Evolutionary conservation across 441 rosid genomes (phyloP).

Genomic region (Flueggea neowawraea): DNA sequence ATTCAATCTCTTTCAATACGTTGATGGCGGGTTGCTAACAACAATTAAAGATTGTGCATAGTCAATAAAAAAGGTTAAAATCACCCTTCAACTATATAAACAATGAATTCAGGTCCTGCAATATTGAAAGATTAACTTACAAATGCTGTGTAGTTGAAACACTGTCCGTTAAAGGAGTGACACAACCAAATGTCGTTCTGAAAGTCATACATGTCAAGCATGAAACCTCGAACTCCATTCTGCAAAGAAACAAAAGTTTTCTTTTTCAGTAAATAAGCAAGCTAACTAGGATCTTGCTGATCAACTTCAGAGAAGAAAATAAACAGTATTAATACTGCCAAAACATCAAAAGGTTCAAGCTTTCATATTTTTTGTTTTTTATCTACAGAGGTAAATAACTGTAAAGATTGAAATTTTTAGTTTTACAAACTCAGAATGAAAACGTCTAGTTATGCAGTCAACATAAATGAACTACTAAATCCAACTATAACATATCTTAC

Average conservation of each 20-base stretch:
- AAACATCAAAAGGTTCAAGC: too few species aligned
- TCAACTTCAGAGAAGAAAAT: too few species aligned
- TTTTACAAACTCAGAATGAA: too few species aligned
- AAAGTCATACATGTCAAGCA: constrained; percentile 94
- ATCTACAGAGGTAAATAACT: too few species aligned
- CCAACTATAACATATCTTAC: too few species aligned
- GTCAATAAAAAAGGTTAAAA: constrained; percentile 2
- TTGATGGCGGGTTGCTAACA: constrained; percentile 83
- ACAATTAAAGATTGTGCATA: constrained; percentile 2
- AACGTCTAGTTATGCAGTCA: too few species aligned
- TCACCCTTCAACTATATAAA: not conserved
- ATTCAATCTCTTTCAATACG: constrained; percentile 68
- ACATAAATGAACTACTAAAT: too few species aligned
- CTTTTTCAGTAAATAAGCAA: not conserved
- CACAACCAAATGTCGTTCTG: constrained; percentile 77
- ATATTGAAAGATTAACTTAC: constrained; percentile 44
- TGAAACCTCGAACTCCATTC: constrained; percentile 97
- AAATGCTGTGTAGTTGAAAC: constrained; percentile 76
- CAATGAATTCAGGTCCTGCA: not conserved
- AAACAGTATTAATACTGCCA: too few species aligned
- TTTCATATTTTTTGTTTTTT: too few species aligned
- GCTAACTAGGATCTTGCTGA: too few species aligned
- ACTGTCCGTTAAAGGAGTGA: constrained; percentile 66
- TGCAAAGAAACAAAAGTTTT: constrained; percentile 22
- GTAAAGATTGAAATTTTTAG: too few species aligned